Conservation (phyloP, 306 rosid genomes). For the Cyamopsis tetragonoloba region DNA sequence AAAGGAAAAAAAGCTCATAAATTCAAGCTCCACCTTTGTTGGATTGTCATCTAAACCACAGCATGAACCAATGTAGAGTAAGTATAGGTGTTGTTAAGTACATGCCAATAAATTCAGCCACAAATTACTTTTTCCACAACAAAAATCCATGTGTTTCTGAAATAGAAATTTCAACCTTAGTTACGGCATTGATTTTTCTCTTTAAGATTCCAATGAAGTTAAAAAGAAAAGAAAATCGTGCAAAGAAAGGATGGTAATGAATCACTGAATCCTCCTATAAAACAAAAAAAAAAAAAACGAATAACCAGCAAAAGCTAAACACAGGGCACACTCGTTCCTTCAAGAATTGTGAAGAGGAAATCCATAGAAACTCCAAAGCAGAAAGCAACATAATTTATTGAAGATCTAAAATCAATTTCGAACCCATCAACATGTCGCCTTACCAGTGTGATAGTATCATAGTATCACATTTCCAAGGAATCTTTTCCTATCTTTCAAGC, state of each 20-base stretch:
- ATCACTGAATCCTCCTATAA: not conserved
- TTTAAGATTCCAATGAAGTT: not conserved
- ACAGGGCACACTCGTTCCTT: not conserved
- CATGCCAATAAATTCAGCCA: not conserved
- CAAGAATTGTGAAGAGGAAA: not conserved
- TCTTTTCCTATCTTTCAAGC: not conserved
- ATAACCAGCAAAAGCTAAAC: not conserved
- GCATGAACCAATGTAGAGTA: not conserved
- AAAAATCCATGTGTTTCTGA: not conserved
- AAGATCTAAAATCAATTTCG: not conserved
- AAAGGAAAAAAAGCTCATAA: not conserved
- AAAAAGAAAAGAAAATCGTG: not conserved
- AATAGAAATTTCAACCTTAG: not conserved
- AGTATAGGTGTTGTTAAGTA: not conserved
- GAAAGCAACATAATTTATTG: not conserved
- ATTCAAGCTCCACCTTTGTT: not conserved
- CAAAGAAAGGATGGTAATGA: not conserved
- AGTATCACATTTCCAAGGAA: not conserved
- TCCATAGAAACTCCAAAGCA: not conserved
- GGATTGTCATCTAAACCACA: not conserved
- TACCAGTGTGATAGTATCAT: not conserved
- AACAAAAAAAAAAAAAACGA: not conserved
- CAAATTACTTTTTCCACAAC: not conserved
- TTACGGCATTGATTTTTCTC: not conserved
- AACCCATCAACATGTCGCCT: not conserved